Base-by-base conservation (phyloP, 352 stramenopile genomes). In the Plasmopara halstedii region DNA sequence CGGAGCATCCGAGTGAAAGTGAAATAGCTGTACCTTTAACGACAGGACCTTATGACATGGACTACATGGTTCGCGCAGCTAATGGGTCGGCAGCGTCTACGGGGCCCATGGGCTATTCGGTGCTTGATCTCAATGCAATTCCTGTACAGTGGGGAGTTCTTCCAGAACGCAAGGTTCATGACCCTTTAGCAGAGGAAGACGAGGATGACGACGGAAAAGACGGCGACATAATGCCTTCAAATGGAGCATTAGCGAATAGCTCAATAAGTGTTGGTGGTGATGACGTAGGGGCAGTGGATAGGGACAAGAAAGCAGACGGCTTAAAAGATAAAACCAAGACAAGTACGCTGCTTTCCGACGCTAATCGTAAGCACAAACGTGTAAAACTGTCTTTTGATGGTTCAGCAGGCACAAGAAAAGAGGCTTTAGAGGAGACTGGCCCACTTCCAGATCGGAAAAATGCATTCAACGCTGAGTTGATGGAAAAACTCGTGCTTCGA, bases 401-500 rank as follows among this genome's bases (percentile, higher is more conserved):
- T 3, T 42, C 40, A 4, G 35, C 46, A 20, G 42, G 62, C 27
- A 64, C 73, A 27, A 80, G 70, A 50, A 83, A 81, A 51, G 70
- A 65, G 13, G 48, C 79, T 13, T 32, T 85, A 35, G 73, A 86
- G 31, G 58, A 73, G 6, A 62, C 66, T 15, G 78, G 78, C 3
- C 81, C 81, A 0, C 46, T 88, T 11, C 81, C 81, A 0, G 76
- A 92, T 46, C 71, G 81, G 3, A 85, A 77, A 23, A 70, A 67
- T 36, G 44, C 67, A 14, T 92, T 84, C 44, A 83, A 90, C 27
- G 58, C 64, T 1, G 67, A 89, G 17, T 62, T 92, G 22, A 52
- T 90, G 50, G 81, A 92, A 53, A 88, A 87, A 47, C 68, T 92
- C 5, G 72, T 92, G 46, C 58, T 92, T 21, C 78, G 78, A 5